Evolutionary conservation across 2,329 filamentous ascomycete genomes (phyloP).

Genomic region (Parascedosporium putredinis): DNA sequence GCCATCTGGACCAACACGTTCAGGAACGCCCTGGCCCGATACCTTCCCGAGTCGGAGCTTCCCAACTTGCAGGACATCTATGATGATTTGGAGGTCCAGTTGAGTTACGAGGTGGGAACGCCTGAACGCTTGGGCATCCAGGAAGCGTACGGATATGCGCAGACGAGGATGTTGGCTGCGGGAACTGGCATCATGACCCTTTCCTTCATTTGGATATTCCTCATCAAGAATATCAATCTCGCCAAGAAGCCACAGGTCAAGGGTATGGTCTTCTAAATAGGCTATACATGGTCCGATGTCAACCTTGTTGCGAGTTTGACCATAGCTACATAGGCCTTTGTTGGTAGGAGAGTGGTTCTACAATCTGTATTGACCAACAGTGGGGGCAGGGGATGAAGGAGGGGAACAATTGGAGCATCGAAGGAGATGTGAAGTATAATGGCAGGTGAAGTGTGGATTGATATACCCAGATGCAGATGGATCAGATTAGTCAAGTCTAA

Average conservation of each 20-base stretch:
- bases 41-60: conserved; percentile 33
- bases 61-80: conserved; percentile 38
- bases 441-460: too few species aligned
- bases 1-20: conserved; percentile 57
- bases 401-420: too few species aligned
- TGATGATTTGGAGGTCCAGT: conserved; percentile 38
- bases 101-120: conserved; percentile 35
- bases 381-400: too few species aligned
- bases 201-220: conserved; percentile 26
- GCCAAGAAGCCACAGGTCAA: conserved; percentile 37
- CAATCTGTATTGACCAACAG: too few species aligned
- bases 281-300: too few species aligned
- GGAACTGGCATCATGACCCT: conserved; percentile 23
- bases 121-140: conserved; percentile 42
- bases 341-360: too few species aligned
- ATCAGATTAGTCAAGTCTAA: too few species aligned
- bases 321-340: too few species aligned
- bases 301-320: too few species aligned
- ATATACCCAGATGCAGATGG: too few species aligned
- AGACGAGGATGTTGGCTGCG: conserved; percentile 35
- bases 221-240: conserved; percentile 40
- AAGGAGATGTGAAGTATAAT: too few species aligned
- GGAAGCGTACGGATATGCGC: conserved; percentile 42
- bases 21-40: conserved; percentile 33
- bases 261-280: conserved; percentile 39